Percentiles rank a stretch among this genome's conserved stretches.
Evolutionary conservation across 306 rosid species (phyloP).

Genomic region (Cucumis melo): DNA sequence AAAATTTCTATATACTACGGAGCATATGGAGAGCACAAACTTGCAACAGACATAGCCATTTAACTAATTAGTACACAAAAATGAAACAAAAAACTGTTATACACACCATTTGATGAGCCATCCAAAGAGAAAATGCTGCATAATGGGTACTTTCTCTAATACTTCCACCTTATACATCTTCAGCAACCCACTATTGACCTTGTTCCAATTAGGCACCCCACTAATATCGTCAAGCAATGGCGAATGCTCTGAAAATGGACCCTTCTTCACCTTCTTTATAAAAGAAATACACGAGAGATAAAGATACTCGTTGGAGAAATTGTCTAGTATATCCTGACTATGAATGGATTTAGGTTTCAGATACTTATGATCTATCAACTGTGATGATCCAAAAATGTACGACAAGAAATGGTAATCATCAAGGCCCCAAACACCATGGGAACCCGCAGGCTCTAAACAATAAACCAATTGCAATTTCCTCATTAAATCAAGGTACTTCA

Average conservation of each 20-base stretch:
- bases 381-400: slow-evolving; percentile 78
- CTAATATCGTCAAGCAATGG: slow-evolving; percentile 95
- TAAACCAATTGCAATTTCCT: slow-evolving; percentile 28
- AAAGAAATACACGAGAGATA: slow-evolving; percentile 60
- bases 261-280: slow-evolving; percentile 92
- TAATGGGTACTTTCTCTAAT: slow-evolving; percentile 92
- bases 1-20: not conserved
- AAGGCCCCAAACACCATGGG: slow-evolving; percentile 98
- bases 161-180: slow-evolving; percentile 98
- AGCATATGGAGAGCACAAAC: not conserved
- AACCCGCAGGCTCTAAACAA: slow-evolving; percentile 87
- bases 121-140: slow-evolving; percentile 98
- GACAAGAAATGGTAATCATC: slow-evolving; percentile 87
- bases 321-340: slow-evolving; percentile 64
- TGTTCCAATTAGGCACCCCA: slow-evolving; percentile 89
- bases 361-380: slow-evolving; percentile 77
- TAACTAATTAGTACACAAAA: not conserved
- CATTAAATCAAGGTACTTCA: slow-evolving; percentile 1
- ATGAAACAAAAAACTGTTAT: not conserved
- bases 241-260: slow-evolving; percentile 88
- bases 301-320: slow-evolving; percentile 56
- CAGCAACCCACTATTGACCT: slow-evolving; percentile 79
- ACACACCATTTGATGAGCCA: slow-evolving; percentile 74
- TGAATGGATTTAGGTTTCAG: slow-evolving; percentile 97
- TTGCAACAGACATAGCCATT: not conserved